phyloP scores from a whole-genome alignment of 2,329 filamentous ascomycete species.

The Nemania sp. region DNA sequence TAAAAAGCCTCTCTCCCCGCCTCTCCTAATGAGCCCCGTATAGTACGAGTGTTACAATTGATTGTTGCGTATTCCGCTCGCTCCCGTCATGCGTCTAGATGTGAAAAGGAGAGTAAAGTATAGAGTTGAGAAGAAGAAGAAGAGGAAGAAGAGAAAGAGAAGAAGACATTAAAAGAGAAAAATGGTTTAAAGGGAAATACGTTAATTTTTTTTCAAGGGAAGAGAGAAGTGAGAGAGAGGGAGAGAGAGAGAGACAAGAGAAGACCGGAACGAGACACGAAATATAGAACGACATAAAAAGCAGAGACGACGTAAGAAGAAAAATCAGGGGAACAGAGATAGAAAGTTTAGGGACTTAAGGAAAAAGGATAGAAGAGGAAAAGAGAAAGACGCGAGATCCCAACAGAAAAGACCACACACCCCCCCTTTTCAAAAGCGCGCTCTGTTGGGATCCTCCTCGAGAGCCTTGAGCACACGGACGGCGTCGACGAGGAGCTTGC shows the following conservation, averaged over 20 bases:
- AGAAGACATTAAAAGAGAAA: slow-evolving; percentile 37
- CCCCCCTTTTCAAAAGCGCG: slow-evolving; percentile 45
- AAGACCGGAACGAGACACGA: slow-evolving; percentile 22
- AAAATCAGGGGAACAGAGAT: slow-evolving; percentile 14
- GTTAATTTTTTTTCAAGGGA: too few relatives aligned
- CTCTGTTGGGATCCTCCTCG: slow-evolving; percentile 50
- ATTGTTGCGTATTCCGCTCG: slow-evolving; percentile 19
- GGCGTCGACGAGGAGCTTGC: slow-evolving; percentile 57
- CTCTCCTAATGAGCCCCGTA: slow-evolving; percentile 21
- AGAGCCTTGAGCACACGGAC: slow-evolving; percentile 57
- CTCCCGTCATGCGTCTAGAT: slow-evolving; percentile 26
- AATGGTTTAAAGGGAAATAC: slow-evolving; percentile 2
- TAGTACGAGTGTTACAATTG: slow-evolving; percentile 33
- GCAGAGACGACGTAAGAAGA: slow-evolving; percentile 20
- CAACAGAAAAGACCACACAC: background rate
- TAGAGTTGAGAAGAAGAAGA: background rate
- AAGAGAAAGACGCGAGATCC: slow-evolving; percentile 13
- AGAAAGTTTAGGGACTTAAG: slow-evolving; percentile 7
- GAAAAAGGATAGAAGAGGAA: slow-evolving; percentile 8
- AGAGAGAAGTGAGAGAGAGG: too few relatives aligned
- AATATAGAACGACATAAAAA: slow-evolving; percentile 16
- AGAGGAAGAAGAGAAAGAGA: background rate
- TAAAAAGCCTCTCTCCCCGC: background rate
- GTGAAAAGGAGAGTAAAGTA: background rate
- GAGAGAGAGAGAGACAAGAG: slow-evolving; percentile 33